A percentile compares a stretch with the other conserved stretches of the same genome.
phyloP scores from a whole-genome alignment of 768 basidiomycete genomes.

The Hortiboletus flavorubellus region DNA sequence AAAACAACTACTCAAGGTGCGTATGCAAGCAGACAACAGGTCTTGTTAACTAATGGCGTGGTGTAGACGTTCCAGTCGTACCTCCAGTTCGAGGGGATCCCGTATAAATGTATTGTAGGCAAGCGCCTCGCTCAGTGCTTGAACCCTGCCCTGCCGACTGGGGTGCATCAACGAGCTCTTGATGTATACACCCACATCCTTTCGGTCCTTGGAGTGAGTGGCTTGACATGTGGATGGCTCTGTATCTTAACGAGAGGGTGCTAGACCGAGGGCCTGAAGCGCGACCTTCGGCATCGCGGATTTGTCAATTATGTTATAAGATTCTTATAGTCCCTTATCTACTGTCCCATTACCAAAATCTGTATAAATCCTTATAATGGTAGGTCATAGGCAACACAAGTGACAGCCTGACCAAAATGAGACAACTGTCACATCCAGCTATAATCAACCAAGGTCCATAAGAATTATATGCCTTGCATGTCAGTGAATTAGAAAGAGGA shows the following conservation, averaged over 20 bases:
- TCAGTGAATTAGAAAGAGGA: too few relatives aligned
- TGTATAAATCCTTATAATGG: too few relatives aligned
- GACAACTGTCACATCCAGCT: too few relatives aligned
- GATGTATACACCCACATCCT: conserved; percentile 95
- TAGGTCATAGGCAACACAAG: too few relatives aligned
- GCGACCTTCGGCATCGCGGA: conserved; percentile 57
- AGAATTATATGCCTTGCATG: too few relatives aligned
- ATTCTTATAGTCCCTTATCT: too few relatives aligned
- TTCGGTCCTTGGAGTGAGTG: conserved; percentile 78
- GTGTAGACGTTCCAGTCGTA: conserved; percentile 86
- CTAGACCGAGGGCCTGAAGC: conserved; percentile 81
- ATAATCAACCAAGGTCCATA: too few relatives aligned
- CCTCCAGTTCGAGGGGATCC: conserved; percentile 94
- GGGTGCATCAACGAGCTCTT: conserved; percentile 93
- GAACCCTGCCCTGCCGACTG: conserved; percentile 93
- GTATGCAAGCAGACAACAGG: conserved; percentile 1
- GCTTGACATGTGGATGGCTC: neutral
- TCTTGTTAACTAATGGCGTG: neutral
- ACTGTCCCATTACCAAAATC: too few relatives aligned
- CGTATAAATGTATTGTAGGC: conserved; percentile 88
- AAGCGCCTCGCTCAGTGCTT: conserved; percentile 95
- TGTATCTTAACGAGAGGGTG: conserved; percentile 8
- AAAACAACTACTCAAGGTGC: conserved; percentile 87
- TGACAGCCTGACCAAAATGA: too few relatives aligned
- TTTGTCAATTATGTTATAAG: too few relatives aligned